Evolutionary conservation across 148 eudicot species (phyloP).

Genomic region (Vaccinium macrocarpon): DNA sequence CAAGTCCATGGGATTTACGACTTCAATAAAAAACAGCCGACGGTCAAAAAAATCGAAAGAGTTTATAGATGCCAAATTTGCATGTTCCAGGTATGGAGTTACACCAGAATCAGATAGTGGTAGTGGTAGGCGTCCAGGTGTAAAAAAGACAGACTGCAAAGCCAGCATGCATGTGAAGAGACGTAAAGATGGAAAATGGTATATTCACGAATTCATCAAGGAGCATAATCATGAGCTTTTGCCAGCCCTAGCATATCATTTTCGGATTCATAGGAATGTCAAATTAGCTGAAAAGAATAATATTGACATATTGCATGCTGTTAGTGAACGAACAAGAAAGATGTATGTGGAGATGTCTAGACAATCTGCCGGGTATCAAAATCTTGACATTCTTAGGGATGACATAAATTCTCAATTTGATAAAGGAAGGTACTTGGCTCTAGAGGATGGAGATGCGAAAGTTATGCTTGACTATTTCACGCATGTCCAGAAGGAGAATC

Average conservation of each 20-base stretch:
- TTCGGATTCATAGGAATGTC: slow-evolving; percentile 45
- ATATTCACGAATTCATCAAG: slow-evolving; percentile 47
- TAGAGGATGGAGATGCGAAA: slow-evolving; percentile 56
- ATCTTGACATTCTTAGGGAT: slow-evolving; percentile 13
- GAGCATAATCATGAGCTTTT: slow-evolving; percentile 64
- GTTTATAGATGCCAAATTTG: slow-evolving; percentile 51
- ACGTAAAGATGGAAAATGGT: slow-evolving; percentile 49
- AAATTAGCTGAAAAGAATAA: slow-evolving; percentile 40
- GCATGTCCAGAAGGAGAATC: slow-evolving; percentile 50
- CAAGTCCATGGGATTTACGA: slow-evolving; percentile 55
- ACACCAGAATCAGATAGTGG: slow-evolving; percentile 46
- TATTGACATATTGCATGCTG: slow-evolving; percentile 35
- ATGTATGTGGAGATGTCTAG: slow-evolving; percentile 33
- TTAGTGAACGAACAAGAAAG: slow-evolving; percentile 42
- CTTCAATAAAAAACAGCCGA: slow-evolving; percentile 49
- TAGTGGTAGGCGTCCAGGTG: slow-evolving; percentile 33
- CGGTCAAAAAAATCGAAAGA: slow-evolving; percentile 50
- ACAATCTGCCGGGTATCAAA: slow-evolving; percentile 29
- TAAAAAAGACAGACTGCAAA: slow-evolving; percentile 54
- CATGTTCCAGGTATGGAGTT: slow-evolving; percentile 49
- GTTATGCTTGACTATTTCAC: slow-evolving; percentile 41
- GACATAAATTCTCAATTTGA: slow-evolving; percentile 28
- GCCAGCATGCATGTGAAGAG: slow-evolving; percentile 63
- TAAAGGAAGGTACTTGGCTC: slow-evolving; percentile 40
- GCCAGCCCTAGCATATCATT: slow-evolving; percentile 51